Base-by-base conservation (phyloP, 2,329 filamentous ascomycete genomes). In the Didymella pomorum region DNA sequence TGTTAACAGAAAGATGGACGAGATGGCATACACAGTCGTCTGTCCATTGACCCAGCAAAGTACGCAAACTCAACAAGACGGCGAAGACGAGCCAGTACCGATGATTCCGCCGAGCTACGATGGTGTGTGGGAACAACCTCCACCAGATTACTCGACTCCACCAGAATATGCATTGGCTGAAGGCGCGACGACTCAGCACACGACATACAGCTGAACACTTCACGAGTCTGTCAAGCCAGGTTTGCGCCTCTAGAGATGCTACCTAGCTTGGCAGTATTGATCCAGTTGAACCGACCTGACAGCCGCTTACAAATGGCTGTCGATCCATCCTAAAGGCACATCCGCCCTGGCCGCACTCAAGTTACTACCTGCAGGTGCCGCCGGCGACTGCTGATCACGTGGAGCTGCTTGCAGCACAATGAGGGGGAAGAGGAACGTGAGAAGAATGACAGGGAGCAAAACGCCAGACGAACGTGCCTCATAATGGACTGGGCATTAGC, bases 1-100 rank as follows among this genome's bases (percentile, higher is more conserved):
- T n/a, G 52, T 60, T n/a, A 60, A 60, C 37, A 42, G 57, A 3
- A 60, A 60, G 12, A 52, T 60, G 51, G 57, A 60, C 18, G 57
- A 60, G 35, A 60, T 60, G 57, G 57, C 57, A n/a, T 60, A 60
- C 10, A 60, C 57, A 14, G 29, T 60, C 0, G 26, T 60, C 8
- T 60, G 57, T 44, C 57, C 57, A 16, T 29, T 60, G 3, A 44
- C 29, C 1, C 39, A 35, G 20, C 56, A 55, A 23, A 14, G 9
- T 10, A 50, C 9, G 7, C 9, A 18, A 1, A 20, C 11, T 1
- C 31, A 49, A 4, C 12, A 10, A 1, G 39, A 5, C 5, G 12
- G 9, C 4, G 37, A 49, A 5, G 46, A 49, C 12, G 45, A 51
- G 33, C 33, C 50, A 8, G 20, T 26, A 18, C 50, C 50, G 8